These are phyloP conservation scores for Thielaviopsis ethacetica DNA, from an alignment of 2,329 filamentous ascomycete species.

Conservation along the genomic window DNA sequence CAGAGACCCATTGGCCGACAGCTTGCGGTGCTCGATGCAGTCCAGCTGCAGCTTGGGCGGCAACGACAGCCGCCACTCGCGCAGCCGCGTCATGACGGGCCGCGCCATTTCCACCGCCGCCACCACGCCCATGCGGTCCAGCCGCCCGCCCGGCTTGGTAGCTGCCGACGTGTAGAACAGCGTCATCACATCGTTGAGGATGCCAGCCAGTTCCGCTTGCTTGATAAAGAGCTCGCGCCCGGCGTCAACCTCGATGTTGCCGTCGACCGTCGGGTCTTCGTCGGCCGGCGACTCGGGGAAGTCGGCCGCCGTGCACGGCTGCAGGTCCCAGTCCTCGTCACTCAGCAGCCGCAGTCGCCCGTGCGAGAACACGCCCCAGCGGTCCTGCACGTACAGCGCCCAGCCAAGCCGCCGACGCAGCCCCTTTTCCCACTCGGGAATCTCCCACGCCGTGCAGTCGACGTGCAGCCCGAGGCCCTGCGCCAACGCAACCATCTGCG, in stretches of 20 bases:
- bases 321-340: conserved; percentile 33
- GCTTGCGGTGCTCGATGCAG: conserved; percentile 20
- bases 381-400: conserved; percentile 41
- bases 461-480: conserved; percentile 34
- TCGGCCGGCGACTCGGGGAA: conserved; percentile 17
- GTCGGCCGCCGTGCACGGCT: conserved; percentile 13
- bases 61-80: conserved; percentile 29
- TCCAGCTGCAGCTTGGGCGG: conserved; percentile 27
- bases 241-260: conserved; percentile 22
- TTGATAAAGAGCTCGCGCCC: conserved; percentile 26
- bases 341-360: conserved; percentile 35
- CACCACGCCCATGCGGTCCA: conserved; percentile 9
- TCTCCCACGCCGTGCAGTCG: conserved; percentile 35
- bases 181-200: conserved; percentile 26
- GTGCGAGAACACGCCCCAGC: conserved; percentile 36
- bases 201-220: conserved; percentile 27
- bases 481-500: conserved; percentile 28
- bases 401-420: conserved; percentile 39
- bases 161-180: conserved; percentile 14
- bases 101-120: conserved; percentile 28
- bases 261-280: conserved; percentile 15
- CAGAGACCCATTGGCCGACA: conserved; percentile 24
- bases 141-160: conserved; percentile 5
- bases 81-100: conserved; percentile 28
- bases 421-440: conserved; percentile 37